phyloP scores from a whole-genome alignment of 352 stramenopile genomes.

The Poterioochromonas sp. region DNA sequence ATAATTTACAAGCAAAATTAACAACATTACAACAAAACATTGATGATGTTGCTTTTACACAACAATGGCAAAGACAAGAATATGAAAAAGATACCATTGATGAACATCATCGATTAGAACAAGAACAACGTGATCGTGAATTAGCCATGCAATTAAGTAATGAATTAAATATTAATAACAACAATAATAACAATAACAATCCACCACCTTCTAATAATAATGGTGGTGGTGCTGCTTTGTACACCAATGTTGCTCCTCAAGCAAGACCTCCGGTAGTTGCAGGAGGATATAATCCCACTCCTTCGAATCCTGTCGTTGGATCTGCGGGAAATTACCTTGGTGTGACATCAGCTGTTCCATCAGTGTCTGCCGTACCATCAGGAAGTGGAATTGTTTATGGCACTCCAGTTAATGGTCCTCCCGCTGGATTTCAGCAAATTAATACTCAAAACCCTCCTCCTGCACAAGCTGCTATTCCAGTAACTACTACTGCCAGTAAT shows the following conservation, averaged over 20 bases:
- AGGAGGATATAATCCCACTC: neutral
- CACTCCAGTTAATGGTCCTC: neutral
- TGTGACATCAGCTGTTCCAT: neutral
- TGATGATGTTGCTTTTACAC: constrained; percentile 22
- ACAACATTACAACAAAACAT: neutral
- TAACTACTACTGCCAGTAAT: no score
- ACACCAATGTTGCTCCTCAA: neutral
- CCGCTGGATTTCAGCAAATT: no score
- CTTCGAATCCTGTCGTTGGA: neutral
- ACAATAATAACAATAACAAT: no score
- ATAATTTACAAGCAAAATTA: constrained; percentile 13
- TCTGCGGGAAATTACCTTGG: neutral
- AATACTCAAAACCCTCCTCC: no score
- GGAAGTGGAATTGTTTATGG: neutral
- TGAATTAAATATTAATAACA: neutral
- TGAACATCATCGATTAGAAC: neutral
- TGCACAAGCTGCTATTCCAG: no score
- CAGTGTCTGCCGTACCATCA: neutral
- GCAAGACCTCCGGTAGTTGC: neutral
- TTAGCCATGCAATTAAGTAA: constrained; percentile 2
- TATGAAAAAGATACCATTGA: neutral
- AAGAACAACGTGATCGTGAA: constrained; percentile 16
- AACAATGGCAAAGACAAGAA: constrained; percentile 25
- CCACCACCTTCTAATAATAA: no score
- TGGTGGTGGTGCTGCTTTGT: neutral